These are phyloP conservation scores for Dryas drummondii DNA, from an alignment of 306 rosid species.

Conservation along the genomic window DNA sequence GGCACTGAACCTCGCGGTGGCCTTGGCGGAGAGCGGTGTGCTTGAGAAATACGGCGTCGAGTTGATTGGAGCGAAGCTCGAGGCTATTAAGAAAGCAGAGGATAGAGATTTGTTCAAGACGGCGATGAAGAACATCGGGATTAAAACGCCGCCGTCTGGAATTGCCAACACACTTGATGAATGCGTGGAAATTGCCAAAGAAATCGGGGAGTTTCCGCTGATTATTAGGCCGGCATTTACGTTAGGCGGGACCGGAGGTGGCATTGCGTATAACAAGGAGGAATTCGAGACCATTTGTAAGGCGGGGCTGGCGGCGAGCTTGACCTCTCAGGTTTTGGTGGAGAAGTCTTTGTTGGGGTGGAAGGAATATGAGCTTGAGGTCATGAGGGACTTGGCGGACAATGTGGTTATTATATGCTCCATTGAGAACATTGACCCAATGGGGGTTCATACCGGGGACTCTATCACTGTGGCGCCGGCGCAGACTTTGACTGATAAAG, in stretches of 20 bases:
- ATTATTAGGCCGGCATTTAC: conserved; percentile 87
- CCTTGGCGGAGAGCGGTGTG: conserved; percentile 76
- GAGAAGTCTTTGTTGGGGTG: conserved; percentile 94
- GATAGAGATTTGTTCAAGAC: conserved; percentile 85
- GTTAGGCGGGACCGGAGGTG: conserved; percentile 92
- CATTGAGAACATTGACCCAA: conserved; percentile 95
- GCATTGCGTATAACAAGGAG: conserved; percentile 83
- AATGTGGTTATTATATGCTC: conserved; percentile 95
- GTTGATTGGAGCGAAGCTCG: conserved; percentile 92
- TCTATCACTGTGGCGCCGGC: conserved; percentile 97
- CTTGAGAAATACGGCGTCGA: conserved; percentile 69
- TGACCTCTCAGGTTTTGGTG: conserved; percentile 79
- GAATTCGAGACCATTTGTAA: conserved; percentile 86
- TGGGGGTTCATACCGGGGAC: conserved; percentile 98
- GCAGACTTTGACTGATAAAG: conserved; percentile 92
- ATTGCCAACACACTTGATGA: conserved; percentile 56
- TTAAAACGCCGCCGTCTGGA: conserved; percentile 86
- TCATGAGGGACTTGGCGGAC: conserved; percentile 96
- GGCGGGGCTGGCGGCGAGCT: conserved; percentile 80
- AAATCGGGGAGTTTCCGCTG: conserved; percentile 76
- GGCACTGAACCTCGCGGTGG: conserved; percentile 81
- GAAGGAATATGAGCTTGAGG: conserved; percentile 99
- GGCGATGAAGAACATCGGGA: conserved; percentile 86
- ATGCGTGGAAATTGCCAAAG: conserved; percentile 51
- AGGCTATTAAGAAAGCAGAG: conserved; percentile 84